These are phyloP conservation scores for Guadua angustifolia DNA, from an alignment of 176 grass and related monocot species.

Conservation along the genomic window DNA sequence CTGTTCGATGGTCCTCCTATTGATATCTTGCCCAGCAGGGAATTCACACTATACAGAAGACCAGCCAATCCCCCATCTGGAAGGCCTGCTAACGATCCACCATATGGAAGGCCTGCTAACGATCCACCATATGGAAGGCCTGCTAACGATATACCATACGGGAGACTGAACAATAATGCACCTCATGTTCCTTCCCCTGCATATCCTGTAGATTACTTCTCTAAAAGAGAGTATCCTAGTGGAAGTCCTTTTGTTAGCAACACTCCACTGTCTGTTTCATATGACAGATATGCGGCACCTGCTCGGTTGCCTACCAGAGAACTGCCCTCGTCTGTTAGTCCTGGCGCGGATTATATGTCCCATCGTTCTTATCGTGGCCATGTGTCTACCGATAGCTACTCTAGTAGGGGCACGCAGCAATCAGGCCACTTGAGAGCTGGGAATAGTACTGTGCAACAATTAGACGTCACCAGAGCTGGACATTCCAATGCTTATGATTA, in stretches of 20 bases:
- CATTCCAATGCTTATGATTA: conserved; percentile 68
- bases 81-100: conserved; percentile 11
- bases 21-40: conserved; percentile 55
- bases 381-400: conserved; percentile 54
- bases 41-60: conserved; percentile 41
- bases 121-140: conserved; percentile 40
- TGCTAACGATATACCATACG: conserved; percentile 28
- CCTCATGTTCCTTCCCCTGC: conserved; percentile 37
- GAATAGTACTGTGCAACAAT: conserved; percentile 43
- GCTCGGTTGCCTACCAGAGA: conserved; percentile 54
- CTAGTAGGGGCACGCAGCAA: conserved; percentile 50
- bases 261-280: conserved; percentile 39
- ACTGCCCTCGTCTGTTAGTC: conserved; percentile 49
- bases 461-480: conserved; percentile 59
- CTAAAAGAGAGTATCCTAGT: conserved; percentile 55
- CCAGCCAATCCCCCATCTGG: conserved; percentile 45
- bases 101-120: conserved; percentile 25
- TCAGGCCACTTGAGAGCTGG: conserved; percentile 42
- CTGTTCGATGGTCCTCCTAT: conserved; percentile 57
- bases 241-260: conserved; percentile 50
- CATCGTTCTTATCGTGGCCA: conserved; percentile 49
- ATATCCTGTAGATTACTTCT: conserved; percentile 52
- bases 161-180: conserved; percentile 49
- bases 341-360: conserved; percentile 41
- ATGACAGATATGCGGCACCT: conserved; percentile 49